Evolutionary conservation across 805 yeast species (phyloP), one percentile per base, ranked within the genome.

Genomic region (Lachancea waltii): DNA sequence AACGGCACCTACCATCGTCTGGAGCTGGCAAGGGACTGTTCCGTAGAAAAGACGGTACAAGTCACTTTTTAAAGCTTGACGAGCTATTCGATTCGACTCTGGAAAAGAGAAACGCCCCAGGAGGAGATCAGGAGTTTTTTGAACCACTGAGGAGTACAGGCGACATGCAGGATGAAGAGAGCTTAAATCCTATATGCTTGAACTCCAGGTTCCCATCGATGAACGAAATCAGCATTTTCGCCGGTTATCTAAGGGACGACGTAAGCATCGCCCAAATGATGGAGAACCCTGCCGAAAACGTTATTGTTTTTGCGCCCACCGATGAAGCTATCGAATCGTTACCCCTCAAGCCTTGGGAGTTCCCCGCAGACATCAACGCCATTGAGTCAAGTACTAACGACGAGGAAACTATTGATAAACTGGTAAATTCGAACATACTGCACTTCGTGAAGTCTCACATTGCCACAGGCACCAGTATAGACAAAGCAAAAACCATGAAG

Each of bases 311-410:
- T 51, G 85, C 94, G 3, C 95, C 95, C 6, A 65, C 76, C 2
- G 76, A 85, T 51, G 59, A 57, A 9, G 89, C 85, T 3, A 65
- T 85, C 42, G 62, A 62, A 22, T 60, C 67, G 2, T 53, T 79
- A 33, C 9, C 58, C 3, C 40, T 56, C 39, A 85, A 85, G 56
- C 95, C 95, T 15, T 86, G 95, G 95, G 80, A 81, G 53, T 85
- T 81, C 58, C 95, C 95, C 0, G 56, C 53, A 6, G 50, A 65
- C 4, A 64, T 75, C 11, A 66, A 65, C 16, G 33, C 25, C 5
- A 29, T 54, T 32, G 60, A 53, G 37, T 15, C 40, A 7, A 22
- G 25, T 5, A 54, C 56, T 1, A 50, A 53, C 16, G 52, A 58
- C 18, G 70, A 69, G 25, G 55, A 58, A 33, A 65, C 67, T 16